These are phyloP conservation scores for Saccharomycopsis hybrid DNA, from an alignment of 1,139 yeast genomes.

Conservation along the genomic window DNA sequence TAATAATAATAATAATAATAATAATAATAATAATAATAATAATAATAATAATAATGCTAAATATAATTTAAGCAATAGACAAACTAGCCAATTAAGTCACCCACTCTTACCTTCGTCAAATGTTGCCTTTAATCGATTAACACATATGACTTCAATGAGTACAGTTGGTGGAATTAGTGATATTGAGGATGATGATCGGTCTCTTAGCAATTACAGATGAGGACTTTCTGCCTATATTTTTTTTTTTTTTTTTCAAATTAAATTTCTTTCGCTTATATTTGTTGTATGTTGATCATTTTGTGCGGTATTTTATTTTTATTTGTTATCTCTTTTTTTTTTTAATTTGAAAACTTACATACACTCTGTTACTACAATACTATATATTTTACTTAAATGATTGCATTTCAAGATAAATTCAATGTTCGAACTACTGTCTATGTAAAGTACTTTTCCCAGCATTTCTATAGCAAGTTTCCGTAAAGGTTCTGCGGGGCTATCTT, in stretches of 20 bases:
- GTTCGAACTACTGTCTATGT: no score
- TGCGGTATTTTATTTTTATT: not conserved
- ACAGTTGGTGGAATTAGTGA: constrained; percentile 19
- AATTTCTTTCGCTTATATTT: not conserved
- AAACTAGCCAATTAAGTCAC: no score
- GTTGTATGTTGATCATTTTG: not conserved
- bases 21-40: not conserved
- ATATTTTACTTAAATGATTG: no score
- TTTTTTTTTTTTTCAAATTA: not conserved
- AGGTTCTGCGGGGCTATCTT: no score
- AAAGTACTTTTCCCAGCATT: no score
- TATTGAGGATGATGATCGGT: constrained; percentile 20
- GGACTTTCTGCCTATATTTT: not conserved
- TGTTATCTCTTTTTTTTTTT: not conserved
- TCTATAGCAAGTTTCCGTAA: no score
- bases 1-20: not conserved
- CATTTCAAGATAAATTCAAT: no score
- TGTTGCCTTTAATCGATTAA: constrained; percentile 12
- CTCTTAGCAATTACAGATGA: constrained; percentile 13
- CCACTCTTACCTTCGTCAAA: not conserved
- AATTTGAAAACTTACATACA: not conserved
- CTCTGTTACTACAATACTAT: no score
- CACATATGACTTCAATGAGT: constrained; percentile 17
- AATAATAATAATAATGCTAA: not conserved
- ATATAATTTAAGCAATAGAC: no score